phyloP scores from a whole-genome alignment of 345 rosid genomes.

The Salix brachista region DNA sequence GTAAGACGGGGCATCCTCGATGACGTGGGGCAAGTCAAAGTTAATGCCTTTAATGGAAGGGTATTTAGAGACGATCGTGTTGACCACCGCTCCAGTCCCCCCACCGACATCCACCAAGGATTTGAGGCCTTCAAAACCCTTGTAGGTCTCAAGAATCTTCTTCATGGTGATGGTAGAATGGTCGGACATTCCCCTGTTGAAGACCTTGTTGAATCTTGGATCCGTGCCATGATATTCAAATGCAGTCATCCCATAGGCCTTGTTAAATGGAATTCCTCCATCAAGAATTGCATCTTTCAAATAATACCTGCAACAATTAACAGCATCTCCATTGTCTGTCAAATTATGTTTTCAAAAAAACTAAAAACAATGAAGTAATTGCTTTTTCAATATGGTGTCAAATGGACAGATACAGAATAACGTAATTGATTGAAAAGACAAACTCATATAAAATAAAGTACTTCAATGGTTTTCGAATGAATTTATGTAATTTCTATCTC shows the following conservation, averaged over 20 bases:
- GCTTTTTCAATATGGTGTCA: too few species aligned
- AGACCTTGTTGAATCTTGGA: slow-evolving; percentile 66
- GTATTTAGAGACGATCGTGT: slow-evolving; percentile 60
- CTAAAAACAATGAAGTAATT: not conserved
- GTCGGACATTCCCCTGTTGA: slow-evolving; percentile 67
- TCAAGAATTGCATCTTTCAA: slow-evolving; percentile 77
- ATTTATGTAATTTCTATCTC: too few species aligned
- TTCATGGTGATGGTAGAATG: slow-evolving; percentile 74
- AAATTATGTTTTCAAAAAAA: not conserved
- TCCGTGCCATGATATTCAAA: slow-evolving; percentile 79
- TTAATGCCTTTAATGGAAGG: slow-evolving; percentile 74
- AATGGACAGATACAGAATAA: too few species aligned
- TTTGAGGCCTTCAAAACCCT: slow-evolving; percentile 58
- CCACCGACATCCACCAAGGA: slow-evolving; percentile 89
- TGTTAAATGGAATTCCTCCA: slow-evolving; percentile 78
- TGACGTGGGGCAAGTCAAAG: slow-evolving; percentile 80
- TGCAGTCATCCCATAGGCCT: slow-evolving; percentile 68
- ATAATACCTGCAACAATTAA: slow-evolving; percentile 43
- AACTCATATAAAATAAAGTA: too few species aligned
- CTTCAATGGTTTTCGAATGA: too few species aligned
- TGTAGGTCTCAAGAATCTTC: slow-evolving; percentile 64
- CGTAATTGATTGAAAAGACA: too few species aligned
- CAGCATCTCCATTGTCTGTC: not conserved
- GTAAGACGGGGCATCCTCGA: slow-evolving; percentile 57
- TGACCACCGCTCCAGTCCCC: slow-evolving; percentile 68